phyloP scores from a whole-genome alignment of 257 asterid species.

The Ocimum tenuiflorum region DNA sequence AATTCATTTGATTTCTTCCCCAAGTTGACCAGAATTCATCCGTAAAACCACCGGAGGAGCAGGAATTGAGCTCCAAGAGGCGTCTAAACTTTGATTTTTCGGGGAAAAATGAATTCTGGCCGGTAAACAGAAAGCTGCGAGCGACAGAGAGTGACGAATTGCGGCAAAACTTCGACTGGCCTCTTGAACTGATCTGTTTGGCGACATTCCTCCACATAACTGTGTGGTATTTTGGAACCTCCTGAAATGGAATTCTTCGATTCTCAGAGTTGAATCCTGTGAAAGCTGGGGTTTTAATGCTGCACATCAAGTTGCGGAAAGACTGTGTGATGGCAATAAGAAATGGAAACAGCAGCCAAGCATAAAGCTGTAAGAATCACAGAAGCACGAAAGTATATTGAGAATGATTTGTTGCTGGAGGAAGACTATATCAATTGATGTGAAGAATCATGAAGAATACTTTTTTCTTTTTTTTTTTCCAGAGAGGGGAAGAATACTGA shows the following conservation, averaged over 20 bases:
- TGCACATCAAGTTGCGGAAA: conserved; percentile 48
- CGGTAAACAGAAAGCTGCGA: conserved; percentile 36
- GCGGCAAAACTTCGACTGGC: conserved; percentile 13
- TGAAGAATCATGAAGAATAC: not conserved
- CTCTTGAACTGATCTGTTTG: conserved; percentile 36
- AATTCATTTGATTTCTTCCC: conserved; percentile 19
- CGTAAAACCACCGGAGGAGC: conserved; percentile 23
- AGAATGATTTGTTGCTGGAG: not conserved
- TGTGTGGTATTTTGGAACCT: conserved; percentile 30
- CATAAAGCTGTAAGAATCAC: not conserved
- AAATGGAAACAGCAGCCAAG: not conserved
- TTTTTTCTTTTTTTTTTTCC: too few species aligned
- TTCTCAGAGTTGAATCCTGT: conserved; percentile 25
- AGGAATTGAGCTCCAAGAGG: conserved; percentile 28
- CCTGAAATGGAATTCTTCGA: conserved; percentile 21
- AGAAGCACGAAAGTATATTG: conserved; percentile 8
- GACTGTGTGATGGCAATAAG: not conserved
- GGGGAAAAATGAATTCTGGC: conserved; percentile 26
- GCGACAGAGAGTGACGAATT: conserved; percentile 19
- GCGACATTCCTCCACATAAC: conserved; percentile 70
- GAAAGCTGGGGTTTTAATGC: conserved; percentile 34
- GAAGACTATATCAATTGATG: not conserved
- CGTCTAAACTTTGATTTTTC: conserved; percentile 25
- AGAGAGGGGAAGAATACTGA: not conserved
- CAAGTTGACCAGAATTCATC: conserved; percentile 22